Conservation (phyloP, 2,329 filamentous ascomycete genomes). For the Dothistroma septosporum region DNA sequence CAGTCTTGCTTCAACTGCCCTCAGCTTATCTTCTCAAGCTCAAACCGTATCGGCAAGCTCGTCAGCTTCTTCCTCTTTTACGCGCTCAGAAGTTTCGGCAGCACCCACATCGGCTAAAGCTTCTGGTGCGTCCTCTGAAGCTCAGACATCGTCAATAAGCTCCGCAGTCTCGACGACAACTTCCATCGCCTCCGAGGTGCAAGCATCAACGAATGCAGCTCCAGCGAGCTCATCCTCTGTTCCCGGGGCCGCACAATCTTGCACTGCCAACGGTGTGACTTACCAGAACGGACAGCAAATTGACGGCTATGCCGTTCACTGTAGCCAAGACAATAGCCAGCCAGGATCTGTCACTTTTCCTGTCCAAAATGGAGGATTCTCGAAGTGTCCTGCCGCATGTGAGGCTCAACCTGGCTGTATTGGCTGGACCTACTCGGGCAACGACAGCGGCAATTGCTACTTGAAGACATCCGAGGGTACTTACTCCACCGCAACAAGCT, state of each 20-base stretch:
- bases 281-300: background rate
- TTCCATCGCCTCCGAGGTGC: background rate
- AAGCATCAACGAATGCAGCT: background rate
- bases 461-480: constrained; percentile 6
- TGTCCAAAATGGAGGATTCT: constrained; percentile 5
- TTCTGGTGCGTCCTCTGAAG: background rate
- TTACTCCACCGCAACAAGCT: background rate
- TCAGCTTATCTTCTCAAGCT: background rate
- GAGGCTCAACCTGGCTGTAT: constrained; percentile 5
- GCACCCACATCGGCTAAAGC: background rate
- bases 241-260: background rate
- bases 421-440: constrained; percentile 6
- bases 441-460: constrained; percentile 8
- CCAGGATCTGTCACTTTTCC: background rate
- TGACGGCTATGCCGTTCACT: constrained; percentile 1
- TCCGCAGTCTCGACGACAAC: background rate
- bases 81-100: background rate
- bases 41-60: background rate
- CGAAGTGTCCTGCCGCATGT: constrained; percentile 7
- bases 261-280: background rate
- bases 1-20: background rate
- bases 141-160: background rate
- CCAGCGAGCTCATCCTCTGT: background rate
- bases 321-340: constrained; percentile 3
- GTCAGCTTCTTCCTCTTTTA: background rate